These are phyloP conservation scores for Craspedostauros australis DNA, from an alignment of 108 stramenopile genomes.

Conservation along the genomic window DNA sequence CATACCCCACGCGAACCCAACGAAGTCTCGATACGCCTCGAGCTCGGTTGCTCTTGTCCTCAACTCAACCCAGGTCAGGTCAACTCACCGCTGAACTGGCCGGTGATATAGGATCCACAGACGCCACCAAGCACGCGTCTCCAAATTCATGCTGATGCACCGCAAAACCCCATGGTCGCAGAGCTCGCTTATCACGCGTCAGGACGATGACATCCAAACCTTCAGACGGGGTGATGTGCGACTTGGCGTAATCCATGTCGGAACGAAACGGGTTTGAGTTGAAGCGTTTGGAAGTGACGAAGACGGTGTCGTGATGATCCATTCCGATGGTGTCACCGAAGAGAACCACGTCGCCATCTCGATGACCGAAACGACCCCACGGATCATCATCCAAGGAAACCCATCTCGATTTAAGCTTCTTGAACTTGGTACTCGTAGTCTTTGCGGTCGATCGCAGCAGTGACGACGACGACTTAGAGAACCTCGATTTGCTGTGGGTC, in stretches of 20 bases:
- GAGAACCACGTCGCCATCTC: constrained; percentile 58
- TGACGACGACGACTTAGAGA: neutral
- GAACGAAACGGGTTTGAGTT: constrained; percentile 36
- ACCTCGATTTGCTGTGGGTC: neutral
- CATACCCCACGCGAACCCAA: too few relatives aligned
- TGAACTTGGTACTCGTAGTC: neutral
- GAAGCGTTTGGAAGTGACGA: constrained; percentile 38
- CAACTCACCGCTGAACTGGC: constrained; percentile 63
- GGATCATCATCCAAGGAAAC: constrained; percentile 46
- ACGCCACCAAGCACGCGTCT: constrained; percentile 66
- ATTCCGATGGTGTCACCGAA: constrained; percentile 31
- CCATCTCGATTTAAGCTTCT: constrained; percentile 28
- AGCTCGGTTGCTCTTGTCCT: too few relatives aligned
- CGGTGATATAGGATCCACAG: constrained; percentile 52
- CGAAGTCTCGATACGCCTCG: too few relatives aligned
- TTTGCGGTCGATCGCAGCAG: neutral
- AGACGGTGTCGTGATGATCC: constrained; percentile 21
- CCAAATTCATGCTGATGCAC: constrained; percentile 64
- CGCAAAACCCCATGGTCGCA: constrained; percentile 64
- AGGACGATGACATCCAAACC: constrained; percentile 46
- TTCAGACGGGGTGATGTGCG: constrained; percentile 54
- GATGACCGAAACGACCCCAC: constrained; percentile 56
- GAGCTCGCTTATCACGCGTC: constrained; percentile 40
- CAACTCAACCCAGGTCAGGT: too few relatives aligned
- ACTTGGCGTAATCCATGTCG: constrained; percentile 43